phyloP scores from a whole-genome alignment of 768 basidiomycete genomes.

The Kwoniella botswanensis region DNA sequence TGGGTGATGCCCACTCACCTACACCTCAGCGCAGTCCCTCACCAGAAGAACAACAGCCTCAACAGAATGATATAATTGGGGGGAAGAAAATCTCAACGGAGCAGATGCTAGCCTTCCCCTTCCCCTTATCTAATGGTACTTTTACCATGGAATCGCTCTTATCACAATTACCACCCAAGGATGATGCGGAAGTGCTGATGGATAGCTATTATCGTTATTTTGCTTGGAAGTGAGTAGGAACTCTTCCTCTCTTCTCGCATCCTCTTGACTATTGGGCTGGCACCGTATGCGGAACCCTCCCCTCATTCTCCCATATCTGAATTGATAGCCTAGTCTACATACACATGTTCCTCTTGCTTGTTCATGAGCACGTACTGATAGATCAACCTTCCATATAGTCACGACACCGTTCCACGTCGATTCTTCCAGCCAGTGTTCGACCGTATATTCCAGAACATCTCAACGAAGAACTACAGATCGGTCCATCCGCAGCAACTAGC shows the following conservation, averaged over 20 bases:
- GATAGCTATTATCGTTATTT: constrained; percentile 37
- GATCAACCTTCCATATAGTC: constrained; percentile 3
- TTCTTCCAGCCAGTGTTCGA: constrained; percentile 24
- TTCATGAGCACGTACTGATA: not conserved
- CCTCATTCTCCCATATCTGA: not conserved
- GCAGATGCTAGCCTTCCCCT: constrained; percentile 25
- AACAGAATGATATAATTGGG: not conserved
- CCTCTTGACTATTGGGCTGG: too few species aligned
- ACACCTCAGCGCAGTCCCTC: not conserved
- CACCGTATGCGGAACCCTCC: too few species aligned
- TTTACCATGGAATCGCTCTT: constrained; percentile 12
- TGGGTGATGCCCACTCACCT: constrained; percentile 6
- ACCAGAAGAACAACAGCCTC: not conserved
- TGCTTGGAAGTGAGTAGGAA: constrained; percentile 35
- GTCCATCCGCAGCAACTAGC: constrained; percentile 32
- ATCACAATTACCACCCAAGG: constrained; percentile 23
- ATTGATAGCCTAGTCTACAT: not conserved
- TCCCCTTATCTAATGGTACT: not conserved
- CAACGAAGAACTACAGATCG: not conserved
- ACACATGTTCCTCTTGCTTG: not conserved
- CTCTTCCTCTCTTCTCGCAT: too few species aligned
- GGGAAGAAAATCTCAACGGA: not conserved
- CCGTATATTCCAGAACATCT: constrained; percentile 8
- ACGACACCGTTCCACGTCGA: constrained; percentile 29
- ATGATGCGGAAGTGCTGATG: constrained; percentile 30